Base-by-base conservation (phyloP, 2,329 filamentous ascomycete species). In the Epichloe amarillans region DNA sequence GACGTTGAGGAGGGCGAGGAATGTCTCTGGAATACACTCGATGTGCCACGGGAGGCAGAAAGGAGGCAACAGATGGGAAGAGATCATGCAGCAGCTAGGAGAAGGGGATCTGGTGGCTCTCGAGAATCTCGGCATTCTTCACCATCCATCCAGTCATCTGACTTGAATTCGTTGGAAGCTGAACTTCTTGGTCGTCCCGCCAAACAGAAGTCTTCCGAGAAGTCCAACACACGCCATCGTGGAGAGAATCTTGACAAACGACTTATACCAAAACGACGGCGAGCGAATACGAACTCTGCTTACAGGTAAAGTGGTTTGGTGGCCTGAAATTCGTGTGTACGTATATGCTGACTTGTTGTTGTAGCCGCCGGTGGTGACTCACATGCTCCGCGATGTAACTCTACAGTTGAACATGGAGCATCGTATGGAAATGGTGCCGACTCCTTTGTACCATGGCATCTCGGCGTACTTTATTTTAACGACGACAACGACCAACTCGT, bases 91-190 rank as follows among this genome's bases (percentile, higher is more conserved):
- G 47, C 33, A n/a, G 26, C 36, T 1, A 52, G 52, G 30, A 45
- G 52, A 36, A 58, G 55, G 47, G 62, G 52, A 26, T 58, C 55
- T 7, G 55, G 53, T 17, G 53, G 46, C 12, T 58, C 64, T 5
- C 56, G 57, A 23, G 57, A 54, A 15, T 65, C 64, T 4, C 55
- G 61, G 30, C 57, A 57, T 38, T 66, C 64, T 30, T 64, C 61
- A 4, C 56, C 62, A 15, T 63, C 63, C 17, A 61, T 56, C 46
- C 60, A 61, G 36, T 66, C 64, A 2, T 69, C 67, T 10, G 66
- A 67, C 7, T 54, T 69, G 41, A 66, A 67, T 51, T 69, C 65
- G 6, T 53, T 69, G 10, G 67, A 69, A 53, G 66, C 66, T 2
- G 67, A 69, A 49, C 61, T 69, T 2, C 55, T 69, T 1, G 67